A percentile compares a stretch with the other conserved stretches of the same genome.
Evolutionary conservation across 257 asterid genomes (phyloP).

Genomic region (Handroanthus guayacan): DNA sequence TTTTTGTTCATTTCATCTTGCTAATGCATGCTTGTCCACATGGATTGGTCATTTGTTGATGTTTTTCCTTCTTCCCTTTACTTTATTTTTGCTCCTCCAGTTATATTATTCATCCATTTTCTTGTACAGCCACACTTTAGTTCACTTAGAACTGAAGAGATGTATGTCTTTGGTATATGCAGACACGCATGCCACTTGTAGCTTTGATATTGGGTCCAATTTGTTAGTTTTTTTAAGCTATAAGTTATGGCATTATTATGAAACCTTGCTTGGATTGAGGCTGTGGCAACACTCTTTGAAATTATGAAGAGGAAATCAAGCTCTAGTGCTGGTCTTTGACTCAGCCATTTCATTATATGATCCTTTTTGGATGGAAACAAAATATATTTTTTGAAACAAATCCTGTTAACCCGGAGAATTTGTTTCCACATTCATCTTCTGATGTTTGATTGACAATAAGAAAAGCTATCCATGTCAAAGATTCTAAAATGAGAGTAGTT

Average conservation of each 20-base stretch:
- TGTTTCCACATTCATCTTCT: slow-evolving; percentile 6
- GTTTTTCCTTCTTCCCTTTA: slow-evolving; percentile 9
- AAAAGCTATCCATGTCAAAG: slow-evolving; percentile 5
- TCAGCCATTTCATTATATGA: neutral
- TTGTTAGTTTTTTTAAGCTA: neutral
- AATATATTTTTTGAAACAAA: neutral
- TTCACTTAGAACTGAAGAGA: neutral
- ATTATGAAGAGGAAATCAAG: neutral
- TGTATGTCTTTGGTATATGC: slow-evolving; percentile 13
- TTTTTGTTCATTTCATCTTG: neutral
- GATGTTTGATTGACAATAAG: slow-evolving; percentile 8
- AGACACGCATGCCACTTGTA: slow-evolving; percentile 12
- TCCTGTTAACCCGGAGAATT: neutral
- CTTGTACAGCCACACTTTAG: slow-evolving; percentile 14
- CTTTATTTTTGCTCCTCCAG: neutral
- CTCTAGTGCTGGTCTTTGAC: neutral
- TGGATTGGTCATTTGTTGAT: neutral
- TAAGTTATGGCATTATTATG: neutral
- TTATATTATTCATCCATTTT: slow-evolving; percentile 13
- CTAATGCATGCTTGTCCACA: neutral
- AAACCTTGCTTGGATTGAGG: slow-evolving; percentile 9
- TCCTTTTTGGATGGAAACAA: slow-evolving; percentile 7
- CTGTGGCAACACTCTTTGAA: slow-evolving; percentile 1
- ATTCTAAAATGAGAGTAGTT: slow-evolving; percentile 10
- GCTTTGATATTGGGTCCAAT: slow-evolving; percentile 9